These are phyloP conservation scores for Sphaerulina vaccinii DNA, from an alignment of 2,329 filamentous ascomycete species.

Conservation along the genomic window DNA sequence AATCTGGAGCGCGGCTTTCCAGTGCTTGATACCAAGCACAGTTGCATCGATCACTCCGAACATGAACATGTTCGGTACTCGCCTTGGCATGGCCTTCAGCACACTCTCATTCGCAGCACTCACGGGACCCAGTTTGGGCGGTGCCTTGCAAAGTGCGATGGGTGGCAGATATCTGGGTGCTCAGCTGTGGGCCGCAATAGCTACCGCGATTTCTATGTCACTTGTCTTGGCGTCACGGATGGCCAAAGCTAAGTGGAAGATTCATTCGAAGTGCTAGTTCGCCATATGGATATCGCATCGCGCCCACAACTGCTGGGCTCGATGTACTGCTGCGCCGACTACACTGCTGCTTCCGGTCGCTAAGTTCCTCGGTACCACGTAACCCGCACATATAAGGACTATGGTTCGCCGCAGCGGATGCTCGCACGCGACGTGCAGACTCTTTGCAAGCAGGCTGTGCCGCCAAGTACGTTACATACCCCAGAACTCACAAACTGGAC, in stretches of 20 bases:
- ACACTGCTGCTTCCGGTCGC: too few relatives aligned
- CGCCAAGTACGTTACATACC: too few relatives aligned
- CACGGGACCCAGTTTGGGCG: constrained; percentile 50
- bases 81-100: constrained; percentile 50
- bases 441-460: too few relatives aligned
- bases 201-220: constrained; percentile 19
- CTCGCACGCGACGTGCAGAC: too few relatives aligned
- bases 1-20: constrained; percentile 45
- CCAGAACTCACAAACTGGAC: too few relatives aligned
- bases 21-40: constrained; percentile 47
- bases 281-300: too few relatives aligned
- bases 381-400: too few relatives aligned
- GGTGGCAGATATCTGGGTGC: constrained; percentile 44
- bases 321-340: too few relatives aligned
- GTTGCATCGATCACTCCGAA: constrained; percentile 48
- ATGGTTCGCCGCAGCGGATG: too few relatives aligned
- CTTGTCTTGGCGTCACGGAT: constrained; percentile 29
- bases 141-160: constrained; percentile 44
- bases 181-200: constrained; percentile 44
- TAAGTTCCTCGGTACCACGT: too few relatives aligned
- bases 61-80: constrained; percentile 46
- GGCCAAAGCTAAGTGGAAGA: constrained; percentile 28
- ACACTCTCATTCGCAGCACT: constrained; percentile 47
- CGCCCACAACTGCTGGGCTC: too few relatives aligned
- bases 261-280: constrained; percentile 5